Conservation (phyloP, 768 basidiomycete species). For the Phallus indusiatus region DNA sequence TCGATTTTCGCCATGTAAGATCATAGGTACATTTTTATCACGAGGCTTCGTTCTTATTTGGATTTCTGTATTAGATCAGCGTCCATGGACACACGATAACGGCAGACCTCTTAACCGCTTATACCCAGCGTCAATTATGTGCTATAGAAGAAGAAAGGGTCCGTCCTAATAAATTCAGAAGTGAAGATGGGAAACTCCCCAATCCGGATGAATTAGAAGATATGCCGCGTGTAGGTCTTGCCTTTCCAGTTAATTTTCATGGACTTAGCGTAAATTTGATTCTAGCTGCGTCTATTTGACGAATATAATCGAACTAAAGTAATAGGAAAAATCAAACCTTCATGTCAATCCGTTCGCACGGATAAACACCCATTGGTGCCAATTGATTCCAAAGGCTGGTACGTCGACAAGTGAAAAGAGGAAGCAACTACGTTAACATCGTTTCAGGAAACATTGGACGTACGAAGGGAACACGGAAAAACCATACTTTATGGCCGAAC, state of each 20-base stretch:
- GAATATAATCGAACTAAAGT: conserved; percentile 6
- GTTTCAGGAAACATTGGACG: conserved; percentile 3
- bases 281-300: conserved; percentile 6
- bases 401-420: not conserved
- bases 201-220: not conserved
- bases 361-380: conserved; percentile 9
- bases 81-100: conserved; percentile 6
- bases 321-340: not conserved
- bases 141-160: not conserved
- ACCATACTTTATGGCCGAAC: conserved; percentile 3
- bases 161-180: not conserved
- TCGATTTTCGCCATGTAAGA: conserved; percentile 9
- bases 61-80: not conserved
- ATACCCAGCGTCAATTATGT: conserved; percentile 10
- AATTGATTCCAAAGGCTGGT: conserved; percentile 8
- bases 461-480: conserved; percentile 1
- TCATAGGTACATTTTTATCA: not conserved
- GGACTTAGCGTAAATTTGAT: not conserved
- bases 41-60: not conserved
- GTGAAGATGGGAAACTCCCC: not conserved
- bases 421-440: not conserved
- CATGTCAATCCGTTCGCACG: conserved; percentile 7
- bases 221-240: conserved; percentile 5
- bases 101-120: conserved; percentile 6
- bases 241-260: not conserved